Evolutionary conservation across 148 eudicot genomes (phyloP).

Genomic region (Persicaria tinctoria): DNA sequence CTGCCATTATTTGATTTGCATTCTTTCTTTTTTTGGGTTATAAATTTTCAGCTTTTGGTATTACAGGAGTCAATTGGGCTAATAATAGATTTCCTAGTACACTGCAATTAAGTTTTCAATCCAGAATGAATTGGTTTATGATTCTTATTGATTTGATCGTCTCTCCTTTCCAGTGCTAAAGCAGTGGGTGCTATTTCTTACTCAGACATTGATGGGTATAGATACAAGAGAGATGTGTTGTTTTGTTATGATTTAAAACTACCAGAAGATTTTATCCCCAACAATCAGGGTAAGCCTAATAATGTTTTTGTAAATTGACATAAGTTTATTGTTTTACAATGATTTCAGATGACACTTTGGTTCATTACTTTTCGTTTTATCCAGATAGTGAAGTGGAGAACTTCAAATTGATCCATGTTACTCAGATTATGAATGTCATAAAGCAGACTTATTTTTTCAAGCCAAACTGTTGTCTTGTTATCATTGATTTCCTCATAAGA

Average conservation of each 20-base stretch:
- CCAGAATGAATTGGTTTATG: no score
- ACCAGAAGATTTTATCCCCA: conserved; percentile 68
- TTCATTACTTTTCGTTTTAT: not conserved
- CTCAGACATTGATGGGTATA: no score
- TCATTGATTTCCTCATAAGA: conserved; percentile 89
- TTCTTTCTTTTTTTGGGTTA: no score
- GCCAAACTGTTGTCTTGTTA: conserved; percentile 77
- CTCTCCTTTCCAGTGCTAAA: no score
- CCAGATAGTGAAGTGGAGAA: conserved; percentile 93
- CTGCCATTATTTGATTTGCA: no score
- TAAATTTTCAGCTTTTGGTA: no score
- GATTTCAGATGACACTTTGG: not conserved
- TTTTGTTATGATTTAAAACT: conserved; percentile 91
- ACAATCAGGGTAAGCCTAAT: conserved; percentile 46
- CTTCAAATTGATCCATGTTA: conserved; percentile 62
- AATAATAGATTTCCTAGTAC: no score
- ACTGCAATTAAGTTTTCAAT: no score
- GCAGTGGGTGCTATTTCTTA: no score
- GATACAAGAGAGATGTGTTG: no score
- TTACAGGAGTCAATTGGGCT: no score
- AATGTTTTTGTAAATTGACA: not conserved
- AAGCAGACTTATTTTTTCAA: conserved; percentile 50
- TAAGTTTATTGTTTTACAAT: not conserved
- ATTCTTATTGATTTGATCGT: no score
- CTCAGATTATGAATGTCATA: conserved; percentile 55